Base-by-base conservation (phyloP, 73 alveolate genomes). In the Blepharisma stoltei region DNA sequence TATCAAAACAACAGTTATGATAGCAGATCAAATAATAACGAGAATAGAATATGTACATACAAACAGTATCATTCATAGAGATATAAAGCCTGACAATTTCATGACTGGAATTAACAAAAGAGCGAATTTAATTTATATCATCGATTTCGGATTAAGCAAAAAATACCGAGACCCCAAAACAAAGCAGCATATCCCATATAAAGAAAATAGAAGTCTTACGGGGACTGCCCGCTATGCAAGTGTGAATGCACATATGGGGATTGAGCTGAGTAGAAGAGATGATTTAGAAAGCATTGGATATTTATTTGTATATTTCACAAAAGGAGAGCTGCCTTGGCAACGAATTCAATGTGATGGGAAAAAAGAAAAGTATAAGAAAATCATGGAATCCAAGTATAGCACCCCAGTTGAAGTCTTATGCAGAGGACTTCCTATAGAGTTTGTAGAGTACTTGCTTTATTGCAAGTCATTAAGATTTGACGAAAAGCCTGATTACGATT, bases 91-190 rank as follows among this genome's bases (percentile, higher is more conserved):
- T 5, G 95, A 92, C 47, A 92, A 92, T 83, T 89, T 92, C 82
- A 52, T 92, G 79, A 80, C 85, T 80, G 91, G 93, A 5, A 76
- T 48, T 48, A 90, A 88, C 71, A 86, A 90, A 37, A 78, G 84
- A 54, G 82, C 92, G 52, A 83, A 82, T 47, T 86, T 76, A 41
- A 82, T 95, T 41, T 86, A 84, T 81, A 71, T 87, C 21, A 89
- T 95, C 25, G 99, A 95, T 80, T 95, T 95, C 86, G 99, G 99
- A 18, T 67, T 95, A 54, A 88, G 98, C 25, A 95, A 95, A 88
- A 83, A 90, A 76, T 91, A 83, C 83, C 76, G 96, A 75, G 89
- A 92, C 54, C 82, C 88, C 1, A 77, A 78, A 65, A 89, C 95
- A 54, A 92, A 90, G 49, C 82, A 53, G 52, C 97, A 90, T 49